These are phyloP conservation scores for Globisporangium heterothallicum DNA, from an alignment of 352 stramenopile species.

Conservation along the genomic window DNA sequence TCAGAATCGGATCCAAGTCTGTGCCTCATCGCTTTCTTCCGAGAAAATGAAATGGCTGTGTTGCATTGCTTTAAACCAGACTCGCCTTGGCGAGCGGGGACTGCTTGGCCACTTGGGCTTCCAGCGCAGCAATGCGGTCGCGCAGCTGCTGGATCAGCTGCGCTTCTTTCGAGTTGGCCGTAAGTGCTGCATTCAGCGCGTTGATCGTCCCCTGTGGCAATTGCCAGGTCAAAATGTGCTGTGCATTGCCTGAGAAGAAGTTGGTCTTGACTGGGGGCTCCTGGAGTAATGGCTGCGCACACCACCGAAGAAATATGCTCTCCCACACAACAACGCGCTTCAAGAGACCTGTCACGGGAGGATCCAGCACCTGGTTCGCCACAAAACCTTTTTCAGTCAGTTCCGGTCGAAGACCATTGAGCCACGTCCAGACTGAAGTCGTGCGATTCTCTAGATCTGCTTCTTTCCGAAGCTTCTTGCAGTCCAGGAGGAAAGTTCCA, in stretches of 20 bases:
- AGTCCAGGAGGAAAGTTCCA: constrained; percentile 97
- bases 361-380: constrained; percentile 46
- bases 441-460: constrained; percentile 57
- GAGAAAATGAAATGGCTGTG: background rate
- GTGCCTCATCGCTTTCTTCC: no score
- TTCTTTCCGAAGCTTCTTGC: constrained; percentile 74
- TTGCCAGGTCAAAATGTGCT: constrained; percentile 61
- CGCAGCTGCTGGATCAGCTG: constrained; percentile 37
- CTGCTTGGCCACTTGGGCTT: constrained; percentile 15
- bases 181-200: constrained; percentile 38
- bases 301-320: constrained; percentile 72
- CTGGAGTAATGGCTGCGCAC: constrained; percentile 50
- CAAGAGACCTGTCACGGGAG: constrained; percentile 49
- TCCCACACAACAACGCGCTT: constrained; percentile 66
- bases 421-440: constrained; percentile 74
- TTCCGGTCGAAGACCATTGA: constrained; percentile 67
- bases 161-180: constrained; percentile 34
- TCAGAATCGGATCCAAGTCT: no score
- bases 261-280: constrained; percentile 28
- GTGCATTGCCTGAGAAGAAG: constrained; percentile 55
- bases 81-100: background rate
- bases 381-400: constrained; percentile 54
- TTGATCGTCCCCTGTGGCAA: constrained; percentile 46
- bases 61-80: background rate
- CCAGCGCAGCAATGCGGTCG: constrained; percentile 29